phyloP scores from a whole-genome alignment of 805 yeast genomes.

The Zygoascus biomembranicola region DNA sequence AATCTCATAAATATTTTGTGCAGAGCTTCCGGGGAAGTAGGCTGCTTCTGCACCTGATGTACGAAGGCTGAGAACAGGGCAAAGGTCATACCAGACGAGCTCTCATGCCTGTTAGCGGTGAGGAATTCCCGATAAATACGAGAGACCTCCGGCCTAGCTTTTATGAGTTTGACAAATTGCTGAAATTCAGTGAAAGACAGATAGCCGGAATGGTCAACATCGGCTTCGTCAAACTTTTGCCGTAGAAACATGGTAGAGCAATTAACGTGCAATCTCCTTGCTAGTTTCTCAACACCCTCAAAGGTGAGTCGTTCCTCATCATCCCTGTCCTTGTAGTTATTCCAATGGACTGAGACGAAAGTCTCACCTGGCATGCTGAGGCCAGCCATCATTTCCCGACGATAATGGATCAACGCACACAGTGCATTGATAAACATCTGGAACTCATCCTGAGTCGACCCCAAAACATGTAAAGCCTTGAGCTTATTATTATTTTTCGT shows the following conservation, averaged over 20 bases:
- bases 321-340: slow-evolving; percentile 31
- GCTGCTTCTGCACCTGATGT: slow-evolving; percentile 40
- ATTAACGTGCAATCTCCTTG: slow-evolving; percentile 64
- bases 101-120: slow-evolving; percentile 1
- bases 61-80: slow-evolving; percentile 39
- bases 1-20: slow-evolving; percentile 34
- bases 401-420: slow-evolving; percentile 44
- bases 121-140: slow-evolving; percentile 38
- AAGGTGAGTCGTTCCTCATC: slow-evolving; percentile 35
- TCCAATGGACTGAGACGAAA: slow-evolving; percentile 62
- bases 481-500: slow-evolving; percentile 52
- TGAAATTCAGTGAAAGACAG: slow-evolving; percentile 70
- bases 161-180: slow-evolving; percentile 58
- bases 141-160: slow-evolving; percentile 54
- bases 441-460: slow-evolving; percentile 43
- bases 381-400: slow-evolving; percentile 56
- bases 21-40: slow-evolving; percentile 24
- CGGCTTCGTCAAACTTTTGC: slow-evolving; percentile 47
- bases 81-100: slow-evolving; percentile 4
- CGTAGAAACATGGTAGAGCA: slow-evolving; percentile 47
- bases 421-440: slow-evolving; percentile 49
- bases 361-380: slow-evolving; percentile 54
- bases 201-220: slow-evolving; percentile 39
- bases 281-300: slow-evolving; percentile 57
- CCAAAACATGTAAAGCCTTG: slow-evolving; percentile 73